Conservation (phyloP, 805 yeast genomes). For the Ogataea ganodermae region DNA sequence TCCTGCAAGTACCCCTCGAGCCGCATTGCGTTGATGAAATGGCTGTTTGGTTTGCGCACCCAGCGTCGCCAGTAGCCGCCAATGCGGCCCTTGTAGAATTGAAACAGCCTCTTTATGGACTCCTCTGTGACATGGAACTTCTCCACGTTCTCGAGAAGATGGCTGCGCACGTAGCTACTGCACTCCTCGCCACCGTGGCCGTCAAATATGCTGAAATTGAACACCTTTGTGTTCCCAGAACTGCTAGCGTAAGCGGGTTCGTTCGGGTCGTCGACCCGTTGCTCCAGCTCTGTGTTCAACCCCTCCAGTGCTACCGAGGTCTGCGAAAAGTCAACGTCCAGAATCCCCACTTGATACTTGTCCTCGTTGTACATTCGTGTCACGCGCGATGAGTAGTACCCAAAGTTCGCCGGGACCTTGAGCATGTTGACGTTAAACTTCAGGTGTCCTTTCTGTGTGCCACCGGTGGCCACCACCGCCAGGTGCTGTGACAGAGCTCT, state of each 20-base stretch:
- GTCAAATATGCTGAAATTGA: slow-evolving; percentile 79
- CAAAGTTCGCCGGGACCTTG: slow-evolving; percentile 72
- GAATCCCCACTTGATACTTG: slow-evolving; percentile 58
- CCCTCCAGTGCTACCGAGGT: slow-evolving; percentile 2
- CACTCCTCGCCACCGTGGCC: slow-evolving; percentile 94
- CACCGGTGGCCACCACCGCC: slow-evolving; percentile 23
- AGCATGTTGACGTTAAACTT: slow-evolving; percentile 54
- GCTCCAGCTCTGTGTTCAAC: slow-evolving; percentile 13
- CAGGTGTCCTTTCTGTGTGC: slow-evolving; percentile 24
- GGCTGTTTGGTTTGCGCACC: slow-evolving; percentile 44
- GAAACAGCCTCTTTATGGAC: slow-evolving; percentile 44
- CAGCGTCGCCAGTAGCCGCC: slow-evolving; percentile 89
- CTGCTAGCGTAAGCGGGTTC: slow-evolving; percentile 21
- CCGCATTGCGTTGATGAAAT: slow-evolving; percentile 26
- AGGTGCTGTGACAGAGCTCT: slow-evolving; percentile 31
- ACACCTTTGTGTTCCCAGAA: slow-evolving; percentile 39
- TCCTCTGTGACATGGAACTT: slow-evolving; percentile 38
- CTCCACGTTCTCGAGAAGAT: slow-evolving; percentile 59
- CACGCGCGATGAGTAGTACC: slow-evolving; percentile 77
- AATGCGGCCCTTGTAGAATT: slow-evolving; percentile 56
- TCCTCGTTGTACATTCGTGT: slow-evolving; percentile 84
- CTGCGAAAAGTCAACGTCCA: slow-evolving; percentile 30
- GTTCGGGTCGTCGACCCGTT: slow-evolving; percentile 18
- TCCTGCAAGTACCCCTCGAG: slow-evolving; percentile 15
- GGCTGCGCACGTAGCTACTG: slow-evolving; percentile 55